Conservation (phyloP, 2,329 filamentous ascomycete genomes). For the Herpotrichia juniperi region DNA sequence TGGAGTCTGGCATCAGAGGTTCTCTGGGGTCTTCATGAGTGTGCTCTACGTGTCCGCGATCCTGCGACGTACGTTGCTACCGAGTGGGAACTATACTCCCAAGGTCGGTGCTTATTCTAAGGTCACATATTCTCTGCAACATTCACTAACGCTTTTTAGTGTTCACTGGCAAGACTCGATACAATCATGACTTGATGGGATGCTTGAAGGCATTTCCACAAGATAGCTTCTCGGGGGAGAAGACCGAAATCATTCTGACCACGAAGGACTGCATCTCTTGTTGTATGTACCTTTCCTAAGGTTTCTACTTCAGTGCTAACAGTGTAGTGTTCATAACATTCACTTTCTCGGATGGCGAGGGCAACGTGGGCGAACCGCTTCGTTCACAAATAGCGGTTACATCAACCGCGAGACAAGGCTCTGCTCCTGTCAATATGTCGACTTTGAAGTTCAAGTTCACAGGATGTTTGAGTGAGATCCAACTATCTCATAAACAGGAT, state of each 20-base stretch:
- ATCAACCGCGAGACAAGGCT: constrained; percentile 54
- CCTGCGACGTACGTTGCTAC: constrained; percentile 57
- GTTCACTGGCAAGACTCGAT: constrained; percentile 38
- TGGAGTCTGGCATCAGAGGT: constrained; percentile 61
- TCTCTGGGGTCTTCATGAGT: constrained; percentile 60
- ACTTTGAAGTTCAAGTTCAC: constrained; percentile 60
- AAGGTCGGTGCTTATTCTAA: constrained; percentile 25
- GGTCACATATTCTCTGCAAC: not conserved
- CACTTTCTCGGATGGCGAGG: constrained; percentile 60
- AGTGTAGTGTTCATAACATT: constrained; percentile 56
- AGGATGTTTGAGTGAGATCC: constrained; percentile 48
- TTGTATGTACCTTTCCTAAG: constrained; percentile 36
- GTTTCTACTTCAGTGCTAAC: constrained; percentile 17
- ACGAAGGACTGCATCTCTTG: constrained; percentile 57
- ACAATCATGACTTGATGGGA: constrained; percentile 54
- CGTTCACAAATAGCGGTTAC: constrained; percentile 61
- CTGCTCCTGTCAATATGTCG: constrained; percentile 55
- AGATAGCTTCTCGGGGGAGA: constrained; percentile 39
- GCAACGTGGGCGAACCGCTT: constrained; percentile 65
- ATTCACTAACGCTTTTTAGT: constrained; percentile 28
- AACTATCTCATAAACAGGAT: constrained; percentile 31
- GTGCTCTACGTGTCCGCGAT: constrained; percentile 54
- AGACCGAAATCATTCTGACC: constrained; percentile 54
- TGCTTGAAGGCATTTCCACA: constrained; percentile 49
- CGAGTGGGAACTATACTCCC: constrained; percentile 61